These are phyloP conservation scores for Pisolithus tinctorius DNA, from an alignment of 768 basidiomycete genomes.

Conservation along the genomic window DNA sequence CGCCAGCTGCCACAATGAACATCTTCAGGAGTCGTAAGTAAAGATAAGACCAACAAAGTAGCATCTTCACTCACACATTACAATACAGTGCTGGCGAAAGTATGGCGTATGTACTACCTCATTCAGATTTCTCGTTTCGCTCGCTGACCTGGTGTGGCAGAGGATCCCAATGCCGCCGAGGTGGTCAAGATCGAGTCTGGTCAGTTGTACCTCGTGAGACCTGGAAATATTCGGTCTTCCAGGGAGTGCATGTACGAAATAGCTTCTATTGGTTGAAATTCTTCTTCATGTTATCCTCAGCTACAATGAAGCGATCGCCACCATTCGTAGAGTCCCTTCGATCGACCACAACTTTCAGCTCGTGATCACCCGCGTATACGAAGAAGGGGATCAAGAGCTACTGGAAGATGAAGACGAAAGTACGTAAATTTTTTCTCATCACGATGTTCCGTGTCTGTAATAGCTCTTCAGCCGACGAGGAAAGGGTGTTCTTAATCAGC, in stretches of 20 bases:
- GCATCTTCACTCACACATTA: constrained; percentile 15
- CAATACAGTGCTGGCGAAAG: constrained; percentile 73
- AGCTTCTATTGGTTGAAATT: neutral
- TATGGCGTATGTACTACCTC: constrained; percentile 73
- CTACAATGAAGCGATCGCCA: constrained; percentile 93
- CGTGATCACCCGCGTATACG: constrained; percentile 93
- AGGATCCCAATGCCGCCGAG: constrained; percentile 91
- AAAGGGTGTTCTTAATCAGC: constrained; percentile 86
- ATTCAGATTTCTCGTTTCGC: constrained; percentile 9
- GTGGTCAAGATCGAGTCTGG: constrained; percentile 92
- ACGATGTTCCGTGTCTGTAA: constrained; percentile 2
- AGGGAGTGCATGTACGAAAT: constrained; percentile 90
- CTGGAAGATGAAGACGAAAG: constrained; percentile 92
- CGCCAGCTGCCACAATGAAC: constrained; percentile 51
- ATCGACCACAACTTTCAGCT: constrained; percentile 81
- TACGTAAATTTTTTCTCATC: constrained; percentile 27
- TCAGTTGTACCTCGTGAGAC: constrained; percentile 84
- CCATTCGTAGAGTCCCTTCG: constrained; percentile 77
- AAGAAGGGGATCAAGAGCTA: constrained; percentile 93
- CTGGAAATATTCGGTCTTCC: constrained; percentile 84
- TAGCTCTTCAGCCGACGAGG: constrained; percentile 71
- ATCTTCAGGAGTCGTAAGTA: constrained; percentile 75
- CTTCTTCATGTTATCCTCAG: constrained; percentile 34
- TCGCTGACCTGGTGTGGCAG: constrained; percentile 37
- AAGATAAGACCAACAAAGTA: constrained; percentile 4